Evolutionary conservation across 805 yeast species (phyloP), one percentile per base, ranked within the genome.

Genomic region (Saturnispora besseyi): DNA sequence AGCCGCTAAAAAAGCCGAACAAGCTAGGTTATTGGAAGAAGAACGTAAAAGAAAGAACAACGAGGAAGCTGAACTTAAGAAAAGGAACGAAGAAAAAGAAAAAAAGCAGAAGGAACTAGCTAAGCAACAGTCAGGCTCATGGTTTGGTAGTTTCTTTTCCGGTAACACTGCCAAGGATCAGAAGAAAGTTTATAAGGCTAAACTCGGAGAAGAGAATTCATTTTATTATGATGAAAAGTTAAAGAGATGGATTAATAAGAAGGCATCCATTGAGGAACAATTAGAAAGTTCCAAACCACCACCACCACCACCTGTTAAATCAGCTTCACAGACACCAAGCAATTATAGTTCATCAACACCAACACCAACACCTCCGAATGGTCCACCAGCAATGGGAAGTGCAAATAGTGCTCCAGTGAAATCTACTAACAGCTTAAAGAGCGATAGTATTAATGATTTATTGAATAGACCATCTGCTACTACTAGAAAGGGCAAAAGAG

Each of bases 161-260:
- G 72, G 70, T 54, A 65, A 67, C 44, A 76, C 78, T 29, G 82
- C 78, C 44, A 86, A 61, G 32, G 55, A 79, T 47, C 87, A 87
- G 37, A 87, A 86, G 60, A 85, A 89, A 0, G 75, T 82, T 53
- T 48, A 48, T 22, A 78, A 79, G 55, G 98, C 96, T 34, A 88
- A 93, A 57, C 68, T 93, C 48, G 99, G 98, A 11, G 87, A 84
- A 51, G 76, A 80, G 52, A 84, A 74, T 61, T 71, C 77, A 15
- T 84, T 93, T 62, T 76, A 78, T 59, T 93, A 80, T 63, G 96
- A 90, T 67, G 91, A 87, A 58, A 79, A 84, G 52, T 75, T 84
- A 61, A 82, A 84, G 62, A 77, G 96, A 59, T 93, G 97, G 96
- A 79, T 93, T 47, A 82, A 87, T 61, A 78, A 77, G 49, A 77